phyloP scores from a whole-genome alignment of 2,329 filamentous ascomycete genomes.

The Penicillium corylophilum region DNA sequence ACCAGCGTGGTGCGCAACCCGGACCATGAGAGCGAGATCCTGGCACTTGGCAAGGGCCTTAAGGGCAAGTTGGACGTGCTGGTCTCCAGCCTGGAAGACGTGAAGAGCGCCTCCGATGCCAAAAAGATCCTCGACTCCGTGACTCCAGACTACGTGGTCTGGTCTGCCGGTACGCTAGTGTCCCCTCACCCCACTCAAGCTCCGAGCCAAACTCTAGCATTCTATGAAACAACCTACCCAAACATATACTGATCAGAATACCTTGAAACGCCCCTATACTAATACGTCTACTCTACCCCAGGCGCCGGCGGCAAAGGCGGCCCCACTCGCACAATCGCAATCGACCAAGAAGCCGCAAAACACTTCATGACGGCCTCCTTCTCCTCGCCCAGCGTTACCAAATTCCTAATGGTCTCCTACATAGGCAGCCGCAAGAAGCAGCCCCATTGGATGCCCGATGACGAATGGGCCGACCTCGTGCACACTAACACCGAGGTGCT shows the following conservation, averaged over 20 bases:
- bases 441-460: constrained; percentile 53
- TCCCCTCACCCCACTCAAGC: constrained; percentile 8
- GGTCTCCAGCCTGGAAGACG: constrained; percentile 68
- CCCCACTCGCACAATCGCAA: constrained; percentile 49
- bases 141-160: constrained; percentile 48
- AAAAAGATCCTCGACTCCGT: constrained; percentile 55
- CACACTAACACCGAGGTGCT: constrained; percentile 51
- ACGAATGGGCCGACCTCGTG: constrained; percentile 47
- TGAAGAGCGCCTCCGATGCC: constrained; percentile 63
- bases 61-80: constrained; percentile 67
- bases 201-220: background rate
- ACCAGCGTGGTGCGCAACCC: constrained; percentile 73
- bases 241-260: too few relatives aligned
- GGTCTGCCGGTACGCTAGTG: constrained; percentile 44
- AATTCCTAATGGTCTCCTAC: constrained; percentile 58
- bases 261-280: too few relatives aligned
- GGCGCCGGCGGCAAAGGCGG: constrained; percentile 58
- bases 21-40: constrained; percentile 65
- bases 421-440: constrained; percentile 50
- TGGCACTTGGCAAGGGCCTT: constrained; percentile 57
- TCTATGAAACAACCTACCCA: background rate
- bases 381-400: constrained; percentile 46
- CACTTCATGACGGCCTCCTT: constrained; percentile 53
- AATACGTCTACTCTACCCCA: constrained; percentile 19
- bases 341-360: constrained; percentile 57